phyloP scores from a whole-genome alignment of 495 filamentous ascomycete species.

The Hypoxylon trugodes region DNA sequence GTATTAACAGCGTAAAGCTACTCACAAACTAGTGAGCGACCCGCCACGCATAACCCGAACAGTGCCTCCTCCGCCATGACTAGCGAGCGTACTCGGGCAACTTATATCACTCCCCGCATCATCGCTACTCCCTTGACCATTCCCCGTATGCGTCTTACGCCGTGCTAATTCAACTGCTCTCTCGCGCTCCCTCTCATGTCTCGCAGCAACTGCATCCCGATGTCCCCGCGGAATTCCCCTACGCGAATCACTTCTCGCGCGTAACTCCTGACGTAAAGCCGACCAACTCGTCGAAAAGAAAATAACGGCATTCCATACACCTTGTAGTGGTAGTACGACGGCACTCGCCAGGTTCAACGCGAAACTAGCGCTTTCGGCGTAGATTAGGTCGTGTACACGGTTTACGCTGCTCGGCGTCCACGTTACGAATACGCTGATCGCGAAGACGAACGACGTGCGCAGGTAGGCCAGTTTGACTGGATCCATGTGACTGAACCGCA shows the following conservation, averaged over 20 bases:
- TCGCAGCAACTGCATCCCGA: constrained; percentile 73
- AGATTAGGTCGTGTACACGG: constrained; percentile 72
- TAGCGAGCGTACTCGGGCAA: constrained; percentile 21
- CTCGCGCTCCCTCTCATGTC: constrained; percentile 80
- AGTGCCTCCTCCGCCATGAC: constrained; percentile 14
- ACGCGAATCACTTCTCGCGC: constrained; percentile 15
- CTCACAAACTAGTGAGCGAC: constrained; percentile 25
- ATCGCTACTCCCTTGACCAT: neutral
- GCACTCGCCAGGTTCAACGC: constrained; percentile 73
- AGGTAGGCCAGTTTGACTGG: constrained; percentile 77
- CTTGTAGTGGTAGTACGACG: constrained; percentile 82
- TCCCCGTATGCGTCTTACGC: constrained; percentile 16
- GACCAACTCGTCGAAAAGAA: constrained; percentile 70
- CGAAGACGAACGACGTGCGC: constrained; percentile 83
- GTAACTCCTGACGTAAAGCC: constrained; percentile 45
- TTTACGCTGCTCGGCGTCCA: constrained; percentile 87
- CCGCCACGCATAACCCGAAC: constrained; percentile 36
- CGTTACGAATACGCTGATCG: constrained; percentile 78
- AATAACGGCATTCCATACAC: constrained; percentile 85
- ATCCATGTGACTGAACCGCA: constrained; percentile 57
- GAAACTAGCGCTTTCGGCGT: constrained; percentile 66
- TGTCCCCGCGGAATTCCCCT: constrained; percentile 35
- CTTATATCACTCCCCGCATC: constrained; percentile 41
- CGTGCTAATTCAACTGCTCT: constrained; percentile 69
- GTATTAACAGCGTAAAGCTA: neutral